These are phyloP conservation scores for Coccinonectria pachysandricola DNA, from an alignment of 2,329 filamentous ascomycete species.

Conservation along the genomic window DNA sequence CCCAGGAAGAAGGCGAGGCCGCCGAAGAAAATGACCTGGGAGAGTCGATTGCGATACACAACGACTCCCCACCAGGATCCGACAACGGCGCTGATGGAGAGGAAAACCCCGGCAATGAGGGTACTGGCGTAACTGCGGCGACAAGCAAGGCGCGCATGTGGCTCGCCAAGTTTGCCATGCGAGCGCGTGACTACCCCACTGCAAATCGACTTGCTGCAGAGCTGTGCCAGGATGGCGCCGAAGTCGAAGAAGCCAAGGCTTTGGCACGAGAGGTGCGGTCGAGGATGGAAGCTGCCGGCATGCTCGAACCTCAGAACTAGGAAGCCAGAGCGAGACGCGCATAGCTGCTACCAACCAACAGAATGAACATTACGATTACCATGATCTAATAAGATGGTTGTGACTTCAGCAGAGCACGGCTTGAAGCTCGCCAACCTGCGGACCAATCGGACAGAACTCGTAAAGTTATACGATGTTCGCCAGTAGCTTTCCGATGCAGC, in stretches of 20 bases:
- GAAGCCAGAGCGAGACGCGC: slow-evolving; percentile 5
- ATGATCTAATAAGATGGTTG: too few species aligned
- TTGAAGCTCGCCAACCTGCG: too few species aligned
- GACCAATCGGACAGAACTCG: too few species aligned
- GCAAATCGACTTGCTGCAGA: slow-evolving; percentile 79
- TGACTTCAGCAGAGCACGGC: too few species aligned
- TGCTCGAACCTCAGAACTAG: slow-evolving; percentile 18
- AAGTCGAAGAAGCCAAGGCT: slow-evolving; percentile 94
- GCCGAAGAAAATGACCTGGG: slow-evolving; percentile 30
- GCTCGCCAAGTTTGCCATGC: slow-evolving; percentile 77
- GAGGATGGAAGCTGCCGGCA: slow-evolving; percentile 48
- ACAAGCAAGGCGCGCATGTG: slow-evolving; percentile 91
- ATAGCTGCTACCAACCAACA: slow-evolving; percentile 1
- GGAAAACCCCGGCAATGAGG: slow-evolving; percentile 30
- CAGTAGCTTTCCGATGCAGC: too few species aligned
- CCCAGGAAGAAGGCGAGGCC: slow-evolving; percentile 71
- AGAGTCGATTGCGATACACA: slow-evolving; percentile 45
- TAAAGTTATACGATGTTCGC: too few species aligned
- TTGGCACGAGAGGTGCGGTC: slow-evolving; percentile 78
- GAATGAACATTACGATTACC: slow-evolving; percentile 5
- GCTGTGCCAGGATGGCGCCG: slow-evolving; percentile 88
- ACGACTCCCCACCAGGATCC: slow-evolving; percentile 36
- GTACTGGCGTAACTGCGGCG: slow-evolving; percentile 79
- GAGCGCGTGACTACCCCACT: slow-evolving; percentile 60
- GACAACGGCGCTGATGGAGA: slow-evolving; percentile 27